These are phyloP conservation scores for Cichorium intybus DNA, from an alignment of 140 eudicot species.

Conservation along the genomic window DNA sequence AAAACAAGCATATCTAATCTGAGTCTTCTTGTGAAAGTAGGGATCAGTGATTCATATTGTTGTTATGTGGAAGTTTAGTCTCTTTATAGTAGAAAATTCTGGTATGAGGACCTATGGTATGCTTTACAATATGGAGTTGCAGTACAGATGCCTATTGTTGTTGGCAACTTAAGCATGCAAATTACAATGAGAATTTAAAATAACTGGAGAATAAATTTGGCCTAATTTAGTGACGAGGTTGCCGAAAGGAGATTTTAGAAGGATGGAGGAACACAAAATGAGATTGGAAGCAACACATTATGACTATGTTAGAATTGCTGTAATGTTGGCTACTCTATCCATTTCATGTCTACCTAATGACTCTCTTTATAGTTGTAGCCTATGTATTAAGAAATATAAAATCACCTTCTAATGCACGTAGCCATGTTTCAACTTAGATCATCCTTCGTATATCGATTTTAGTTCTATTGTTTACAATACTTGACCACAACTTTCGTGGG, in stretches of 20 bases:
- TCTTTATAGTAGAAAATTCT: neutral
- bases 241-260: neutral
- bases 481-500: neutral
- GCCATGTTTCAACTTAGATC: too few species aligned
- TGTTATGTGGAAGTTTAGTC: slow-evolving; percentile 9
- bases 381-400: too few species aligned
- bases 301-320: slow-evolving; percentile 11
- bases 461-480: neutral
- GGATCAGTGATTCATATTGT: neutral
- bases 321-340: neutral
- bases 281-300: neutral
- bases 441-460: neutral
- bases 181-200: neutral
- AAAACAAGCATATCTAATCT: neutral
- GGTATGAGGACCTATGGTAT: neutral
- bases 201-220: neutral
- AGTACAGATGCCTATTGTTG: neutral
- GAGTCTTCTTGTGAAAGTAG: neutral
- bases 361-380: neutral
- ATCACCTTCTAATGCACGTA: too few species aligned
- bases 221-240: neutral
- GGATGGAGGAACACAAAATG: neutral
- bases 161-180: slow-evolving; percentile 7
- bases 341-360: neutral
- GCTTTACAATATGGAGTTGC: slow-evolving; percentile 7